Conservation (phyloP, 768 basidiomycete genomes). For the Candolleomyces efflorescens region DNA sequence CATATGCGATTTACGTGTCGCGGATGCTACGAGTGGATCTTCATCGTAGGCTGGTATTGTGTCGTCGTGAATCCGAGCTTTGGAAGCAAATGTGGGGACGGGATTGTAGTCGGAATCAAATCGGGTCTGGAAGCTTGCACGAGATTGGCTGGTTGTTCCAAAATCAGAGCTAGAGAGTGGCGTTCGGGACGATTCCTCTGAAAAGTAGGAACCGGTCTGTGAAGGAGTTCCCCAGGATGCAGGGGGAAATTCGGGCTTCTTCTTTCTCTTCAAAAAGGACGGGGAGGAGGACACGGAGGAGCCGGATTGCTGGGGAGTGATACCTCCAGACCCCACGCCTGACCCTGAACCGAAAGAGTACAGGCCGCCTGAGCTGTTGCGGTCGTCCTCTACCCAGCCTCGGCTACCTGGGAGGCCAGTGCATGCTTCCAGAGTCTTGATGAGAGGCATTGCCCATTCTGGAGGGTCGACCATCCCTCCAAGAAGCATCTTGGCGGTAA, state of each 20-base stretch:
- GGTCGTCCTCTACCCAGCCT: conserved; percentile 59
- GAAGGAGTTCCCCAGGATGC: conserved; percentile 52
- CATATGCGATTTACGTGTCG: not conserved
- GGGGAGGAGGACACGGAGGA: conserved; percentile 21
- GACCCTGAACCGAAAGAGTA: conserved; percentile 57
- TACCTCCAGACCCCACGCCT: conserved; percentile 11
- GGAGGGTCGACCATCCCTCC: conserved; percentile 73
- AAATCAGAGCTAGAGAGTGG: not conserved
- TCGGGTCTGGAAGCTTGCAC: conserved; percentile 31
- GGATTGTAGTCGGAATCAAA: conserved; percentile 43
- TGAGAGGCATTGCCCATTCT: conserved; percentile 71
- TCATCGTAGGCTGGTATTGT: not conserved
- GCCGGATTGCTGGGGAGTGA: conserved; percentile 1
- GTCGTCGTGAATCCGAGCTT: not conserved
- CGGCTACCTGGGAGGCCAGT: conserved; percentile 66
- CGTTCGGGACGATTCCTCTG: conserved; percentile 9
- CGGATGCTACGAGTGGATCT: conserved; percentile 1
- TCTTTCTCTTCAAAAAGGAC: conserved; percentile 45
- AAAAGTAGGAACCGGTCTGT: conserved; percentile 55
- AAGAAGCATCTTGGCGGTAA: conserved; percentile 76
- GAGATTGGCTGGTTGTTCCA: not conserved
- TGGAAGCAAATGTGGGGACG: not conserved
- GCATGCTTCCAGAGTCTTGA: conserved; percentile 68
- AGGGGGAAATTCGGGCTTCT: conserved; percentile 56
- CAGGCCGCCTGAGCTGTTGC: conserved; percentile 25